These are phyloP conservation scores for Aureobasidium sp. DNA, from an alignment of 2,329 filamentous ascomycete genomes.

Conservation along the genomic window DNA sequence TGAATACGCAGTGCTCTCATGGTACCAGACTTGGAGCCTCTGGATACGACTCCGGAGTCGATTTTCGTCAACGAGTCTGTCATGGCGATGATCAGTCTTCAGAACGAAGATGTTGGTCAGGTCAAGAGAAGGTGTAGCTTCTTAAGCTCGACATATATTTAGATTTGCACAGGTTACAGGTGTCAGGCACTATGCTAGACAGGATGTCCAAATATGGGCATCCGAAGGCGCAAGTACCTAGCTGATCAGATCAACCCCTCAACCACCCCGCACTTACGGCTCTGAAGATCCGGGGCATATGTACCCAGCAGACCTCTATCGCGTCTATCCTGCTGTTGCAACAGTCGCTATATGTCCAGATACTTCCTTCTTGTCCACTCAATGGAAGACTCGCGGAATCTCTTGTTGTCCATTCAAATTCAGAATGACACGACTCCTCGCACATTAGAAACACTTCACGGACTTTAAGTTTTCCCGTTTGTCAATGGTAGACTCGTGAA, in stretches of 20 bases:
- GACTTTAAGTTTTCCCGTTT: too few relatives aligned
- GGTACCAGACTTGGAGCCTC: background rate
- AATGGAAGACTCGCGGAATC: too few relatives aligned
- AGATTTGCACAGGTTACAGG: too few relatives aligned
- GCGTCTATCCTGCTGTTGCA: background rate
- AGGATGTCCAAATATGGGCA: background rate
- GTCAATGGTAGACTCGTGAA: too few relatives aligned
- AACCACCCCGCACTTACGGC: constrained; percentile 8
- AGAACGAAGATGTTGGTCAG: too few relatives aligned
- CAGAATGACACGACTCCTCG: too few relatives aligned
- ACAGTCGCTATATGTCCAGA: too few relatives aligned
- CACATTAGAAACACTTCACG: too few relatives aligned
- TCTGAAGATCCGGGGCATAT: constrained; percentile 8
- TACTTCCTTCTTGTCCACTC: too few relatives aligned
- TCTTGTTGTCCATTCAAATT: too few relatives aligned
- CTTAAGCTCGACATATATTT: too few relatives aligned
- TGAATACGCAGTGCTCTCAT: constrained; percentile 36
- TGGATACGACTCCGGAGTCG: background rate
- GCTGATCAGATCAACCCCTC: background rate
- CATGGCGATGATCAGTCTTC: background rate
- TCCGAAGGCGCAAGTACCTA: background rate
- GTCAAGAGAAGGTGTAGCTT: too few relatives aligned
- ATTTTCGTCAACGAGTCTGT: constrained; percentile 3
- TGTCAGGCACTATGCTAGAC: background rate
- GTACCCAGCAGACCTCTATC: background rate